phyloP scores from a whole-genome alignment of 257 asterid species.

The Nemophila menziesii region DNA sequence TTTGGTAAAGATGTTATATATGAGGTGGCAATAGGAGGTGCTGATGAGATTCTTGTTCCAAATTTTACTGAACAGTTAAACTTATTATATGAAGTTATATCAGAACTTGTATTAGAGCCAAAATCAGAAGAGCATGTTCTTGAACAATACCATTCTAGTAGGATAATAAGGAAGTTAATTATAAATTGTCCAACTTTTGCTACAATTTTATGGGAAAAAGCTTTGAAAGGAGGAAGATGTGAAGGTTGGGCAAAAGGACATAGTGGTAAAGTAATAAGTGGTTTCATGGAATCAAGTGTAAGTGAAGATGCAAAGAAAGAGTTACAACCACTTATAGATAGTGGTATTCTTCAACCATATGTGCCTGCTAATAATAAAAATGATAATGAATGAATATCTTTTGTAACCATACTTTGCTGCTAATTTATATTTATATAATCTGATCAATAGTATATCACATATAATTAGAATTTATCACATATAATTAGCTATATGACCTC shows the following conservation, averaged over 20 bases:
- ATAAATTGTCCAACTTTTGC: slow-evolving; percentile 76
- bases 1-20: slow-evolving; percentile 75
- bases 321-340: slow-evolving; percentile 51
- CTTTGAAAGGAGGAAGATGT: slow-evolving; percentile 66
- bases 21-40: slow-evolving; percentile 84
- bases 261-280: slow-evolving; percentile 53
- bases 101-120: slow-evolving; percentile 51
- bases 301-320: slow-evolving; percentile 46
- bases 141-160: slow-evolving; percentile 73
- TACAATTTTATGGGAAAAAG: slow-evolving; percentile 56
- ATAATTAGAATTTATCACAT: too few species aligned
- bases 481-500: too few species aligned
- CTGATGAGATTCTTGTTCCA: slow-evolving; percentile 55
- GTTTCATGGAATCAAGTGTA: slow-evolving; percentile 53
- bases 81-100: slow-evolving; percentile 44
- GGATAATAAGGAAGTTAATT: slow-evolving; percentile 60
- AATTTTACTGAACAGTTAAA: slow-evolving; percentile 45
- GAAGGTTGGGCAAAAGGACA: slow-evolving; percentile 67
- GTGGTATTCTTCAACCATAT: slow-evolving; percentile 42
- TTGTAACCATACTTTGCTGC: too few species aligned
- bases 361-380: slow-evolving; percentile 20
- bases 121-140: slow-evolving; percentile 52
- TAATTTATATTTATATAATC: too few species aligned
- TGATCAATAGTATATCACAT: too few species aligned
- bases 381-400: too few species aligned